These are phyloP conservation scores for Talaromyces stipitatus DNA, from an alignment of 495 filamentous ascomycete species.

Conservation along the genomic window DNA sequence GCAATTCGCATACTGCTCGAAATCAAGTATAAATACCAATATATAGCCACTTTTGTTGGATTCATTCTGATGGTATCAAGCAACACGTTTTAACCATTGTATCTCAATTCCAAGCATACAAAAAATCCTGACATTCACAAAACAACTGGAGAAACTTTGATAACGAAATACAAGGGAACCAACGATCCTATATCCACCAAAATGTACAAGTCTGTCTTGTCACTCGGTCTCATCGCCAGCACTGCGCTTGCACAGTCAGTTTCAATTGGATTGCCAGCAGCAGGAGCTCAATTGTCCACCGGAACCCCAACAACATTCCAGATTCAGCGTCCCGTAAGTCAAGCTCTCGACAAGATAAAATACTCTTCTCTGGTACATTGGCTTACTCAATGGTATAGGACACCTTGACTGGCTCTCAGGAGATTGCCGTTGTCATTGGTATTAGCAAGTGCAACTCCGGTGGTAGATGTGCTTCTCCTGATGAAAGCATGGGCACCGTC, in stretches of 20 bases:
- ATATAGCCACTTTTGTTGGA: not conserved
- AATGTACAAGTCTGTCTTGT: conserved; percentile 13
- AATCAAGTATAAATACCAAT: not conserved
- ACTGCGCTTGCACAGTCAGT: conserved; percentile 58
- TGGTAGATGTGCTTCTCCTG: conserved; percentile 11
- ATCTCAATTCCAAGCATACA: not conserved
- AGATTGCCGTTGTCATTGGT: conserved; percentile 28
- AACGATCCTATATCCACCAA: not conserved
- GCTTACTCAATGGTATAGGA: conserved; percentile 11
- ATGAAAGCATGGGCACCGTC: conserved; percentile 18
- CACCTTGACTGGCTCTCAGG: conserved; percentile 19
- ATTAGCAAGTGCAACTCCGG: conserved; percentile 18
- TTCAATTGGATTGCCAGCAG: conserved; percentile 54
- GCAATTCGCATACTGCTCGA: no score
- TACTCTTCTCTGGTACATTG: not conserved
- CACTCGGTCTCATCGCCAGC: conserved; percentile 16
- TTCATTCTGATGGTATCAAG: not conserved
- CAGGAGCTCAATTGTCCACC: conserved; percentile 9
- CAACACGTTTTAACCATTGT: not conserved
- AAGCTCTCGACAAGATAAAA: not conserved
- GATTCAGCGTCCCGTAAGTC: conserved; percentile 25
- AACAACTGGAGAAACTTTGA: not conserved
- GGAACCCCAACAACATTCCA: conserved; percentile 20
- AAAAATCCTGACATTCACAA: not conserved
- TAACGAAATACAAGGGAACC: not conserved